Evolutionary conservation across 2,329 filamentous ascomycete genomes (phyloP).

Genomic region (Calonectria ilicicola): DNA sequence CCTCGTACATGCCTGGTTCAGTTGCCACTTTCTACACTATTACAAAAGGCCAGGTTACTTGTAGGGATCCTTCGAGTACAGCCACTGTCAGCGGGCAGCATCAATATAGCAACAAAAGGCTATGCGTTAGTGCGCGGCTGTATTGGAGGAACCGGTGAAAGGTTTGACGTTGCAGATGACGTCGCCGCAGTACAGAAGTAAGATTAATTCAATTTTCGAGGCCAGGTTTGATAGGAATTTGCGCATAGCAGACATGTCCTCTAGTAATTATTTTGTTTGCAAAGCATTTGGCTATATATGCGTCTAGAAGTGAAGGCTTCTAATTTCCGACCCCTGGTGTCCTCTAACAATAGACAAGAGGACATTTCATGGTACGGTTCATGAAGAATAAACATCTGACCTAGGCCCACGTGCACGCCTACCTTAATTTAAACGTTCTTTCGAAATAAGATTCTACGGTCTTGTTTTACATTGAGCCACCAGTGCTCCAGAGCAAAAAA

Average conservation of each 20-base stretch:
- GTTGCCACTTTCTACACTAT: not conserved
- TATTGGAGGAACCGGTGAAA: not conserved
- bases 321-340: too few relatives aligned
- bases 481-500: too few relatives aligned
- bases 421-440: too few relatives aligned
- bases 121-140: not conserved
- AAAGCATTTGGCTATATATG: not conserved
- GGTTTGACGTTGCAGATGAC: not conserved
- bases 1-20: too few relatives aligned
- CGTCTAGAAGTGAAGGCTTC: not conserved
- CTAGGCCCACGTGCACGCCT: too few relatives aligned
- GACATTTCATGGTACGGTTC: too few relatives aligned
- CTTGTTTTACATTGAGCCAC: too few relatives aligned
- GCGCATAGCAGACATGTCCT: not conserved
- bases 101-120: not conserved
- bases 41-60: not conserved
- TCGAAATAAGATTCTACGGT: too few relatives aligned
- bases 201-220: not conserved
- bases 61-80: not conserved
- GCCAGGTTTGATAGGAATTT: not conserved
- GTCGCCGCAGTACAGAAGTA: not conserved
- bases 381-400: too few relatives aligned
- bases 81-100: conserved; percentile 1
- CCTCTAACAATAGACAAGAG: too few relatives aligned
- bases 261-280: not conserved